Base-by-base conservation (phyloP, 1,284 basidiomycete genomes). In the Cutaneotrichosporon sp. region DNA sequence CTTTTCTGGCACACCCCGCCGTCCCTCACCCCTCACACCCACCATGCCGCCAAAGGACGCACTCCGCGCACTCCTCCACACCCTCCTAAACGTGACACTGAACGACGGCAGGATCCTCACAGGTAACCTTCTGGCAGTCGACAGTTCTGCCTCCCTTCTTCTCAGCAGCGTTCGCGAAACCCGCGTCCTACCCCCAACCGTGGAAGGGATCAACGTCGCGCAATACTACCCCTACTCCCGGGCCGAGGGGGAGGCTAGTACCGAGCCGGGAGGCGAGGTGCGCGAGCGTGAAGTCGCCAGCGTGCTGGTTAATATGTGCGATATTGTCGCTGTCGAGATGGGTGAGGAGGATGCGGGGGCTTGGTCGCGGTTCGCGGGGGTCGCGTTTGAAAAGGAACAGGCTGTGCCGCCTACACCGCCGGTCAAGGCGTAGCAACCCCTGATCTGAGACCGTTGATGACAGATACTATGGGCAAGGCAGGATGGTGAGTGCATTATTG, bases 41-140 rank as follows among this genome's bases (percentile, higher is more conserved):
- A 38, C 7, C 53, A 38, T 38, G 53, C 53, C 34, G 5, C 34
- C 38, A 9, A 7, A 18, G 2, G 50, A 53, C 36, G 60, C 60
- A 11, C 64, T 68, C 38, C 52, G 38, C 21, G 61, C 66, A 8
- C 66, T 68, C 40, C 66, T 68, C 22, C 64, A 65, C 60, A 60
- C 66, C 32, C 56, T 46, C 11, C 57, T 68, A 1, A 7, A 14
- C 14, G 53, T 68, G 7, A 51, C 38, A 8, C 62, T 68, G 18
- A 10, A n/a, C 5, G 66, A 68, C 64, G 66, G 64, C 0, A 61
- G 66, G 21, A 6, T 59, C 0, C 56, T 68, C 14, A 11, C 16
- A 5, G 66, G 66, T 52, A 26, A 58, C 18, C 66, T 68, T 7
- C 40, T 61, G 10, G 62, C 62, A 0, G 53, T 68, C 6, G 66